phyloP scores from a whole-genome alignment of 495 filamentous ascomycete species.

The Delitschia confertaspora region DNA sequence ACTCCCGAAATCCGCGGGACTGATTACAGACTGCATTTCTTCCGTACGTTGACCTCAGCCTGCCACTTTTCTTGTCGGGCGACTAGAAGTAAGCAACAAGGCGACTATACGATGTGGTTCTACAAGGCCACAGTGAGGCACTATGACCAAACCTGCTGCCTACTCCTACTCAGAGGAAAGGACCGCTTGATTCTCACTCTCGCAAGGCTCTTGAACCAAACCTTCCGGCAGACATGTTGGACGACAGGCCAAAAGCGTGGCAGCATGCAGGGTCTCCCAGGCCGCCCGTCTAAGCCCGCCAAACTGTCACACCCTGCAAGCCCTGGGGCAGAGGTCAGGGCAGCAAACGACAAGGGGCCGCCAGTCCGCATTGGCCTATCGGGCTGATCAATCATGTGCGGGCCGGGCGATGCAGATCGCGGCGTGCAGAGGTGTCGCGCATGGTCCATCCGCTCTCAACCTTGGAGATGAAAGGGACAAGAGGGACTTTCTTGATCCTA shows the following conservation, averaged over 20 bases:
- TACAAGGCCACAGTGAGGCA: too few relatives aligned
- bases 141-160: too few relatives aligned
- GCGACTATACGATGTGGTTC: constrained; percentile 1
- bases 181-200: constrained; percentile 15
- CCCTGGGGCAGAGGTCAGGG: constrained; percentile 11
- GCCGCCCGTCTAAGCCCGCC: background rate
- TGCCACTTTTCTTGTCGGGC: constrained; percentile 12
- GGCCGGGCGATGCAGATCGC: constrained; percentile 22
- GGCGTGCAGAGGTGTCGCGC: constrained; percentile 27
- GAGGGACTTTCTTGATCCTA: constrained; percentile 10
- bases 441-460: constrained; percentile 19
- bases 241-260: constrained; percentile 22
- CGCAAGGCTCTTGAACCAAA: constrained; percentile 14
- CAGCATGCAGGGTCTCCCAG: constrained; percentile 26
- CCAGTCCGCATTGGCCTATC: constrained; percentile 26
- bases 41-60: too few relatives aligned
- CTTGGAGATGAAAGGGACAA: constrained; percentile 17
- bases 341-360: constrained; percentile 14
- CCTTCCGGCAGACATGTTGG: constrained; percentile 12
- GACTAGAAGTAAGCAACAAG: constrained; percentile 8
- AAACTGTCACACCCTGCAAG: constrained; percentile 15
- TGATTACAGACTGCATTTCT: too few relatives aligned
- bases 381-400: constrained; percentile 23
- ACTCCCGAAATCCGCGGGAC: too few relatives aligned
- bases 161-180: too few relatives aligned